Evolutionary conservation across 2,329 filamentous ascomycete genomes (phyloP).

Genomic region (Alternaria sp.): DNA sequence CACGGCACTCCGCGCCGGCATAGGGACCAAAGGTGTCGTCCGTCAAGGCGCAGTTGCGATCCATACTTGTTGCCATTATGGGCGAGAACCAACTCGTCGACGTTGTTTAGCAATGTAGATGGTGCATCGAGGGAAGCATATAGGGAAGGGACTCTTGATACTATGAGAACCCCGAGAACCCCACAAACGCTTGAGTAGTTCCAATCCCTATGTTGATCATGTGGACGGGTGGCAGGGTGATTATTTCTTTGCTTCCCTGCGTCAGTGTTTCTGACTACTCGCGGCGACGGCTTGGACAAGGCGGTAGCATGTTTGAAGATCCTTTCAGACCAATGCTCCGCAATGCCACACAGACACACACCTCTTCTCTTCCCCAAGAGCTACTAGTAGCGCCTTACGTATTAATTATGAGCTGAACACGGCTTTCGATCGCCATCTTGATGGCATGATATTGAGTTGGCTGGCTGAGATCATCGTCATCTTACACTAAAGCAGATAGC

Average conservation of each 20-base stretch:
- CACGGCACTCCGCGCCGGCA: constrained; percentile 39
- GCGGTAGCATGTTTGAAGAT: constrained; percentile 10
- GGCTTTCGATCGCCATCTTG: constrained; percentile 14
- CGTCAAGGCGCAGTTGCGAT: constrained; percentile 25
- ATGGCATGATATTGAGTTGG: constrained; percentile 11
- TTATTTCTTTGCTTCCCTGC: constrained; percentile 20
- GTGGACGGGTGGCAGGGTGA: constrained; percentile 31
- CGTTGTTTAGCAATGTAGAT: constrained; percentile 21
- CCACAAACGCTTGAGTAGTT: constrained; percentile 19
- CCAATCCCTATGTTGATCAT: constrained; percentile 15
- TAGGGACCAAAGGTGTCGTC: constrained; percentile 45
- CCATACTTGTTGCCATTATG: constrained; percentile 31
- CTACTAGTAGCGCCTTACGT: constrained; percentile 13
- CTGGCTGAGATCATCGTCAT: constrained; percentile 15
- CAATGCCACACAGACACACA: constrained; percentile 12
- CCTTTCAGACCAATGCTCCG: constrained; percentile 13
- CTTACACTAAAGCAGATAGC: constrained; percentile 12
- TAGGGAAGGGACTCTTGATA: constrained; percentile 23
- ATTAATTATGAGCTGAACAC: constrained; percentile 6
- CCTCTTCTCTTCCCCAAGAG: background rate
- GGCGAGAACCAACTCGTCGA: constrained; percentile 21
- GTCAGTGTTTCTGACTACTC: constrained; percentile 16
- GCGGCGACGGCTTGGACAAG: constrained; percentile 18
- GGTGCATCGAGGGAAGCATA: constrained; percentile 28
- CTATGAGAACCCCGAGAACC: constrained; percentile 17